phyloP scores from a whole-genome alignment of 352 stramenopile species.

The Phytopythium aichiense region DNA sequence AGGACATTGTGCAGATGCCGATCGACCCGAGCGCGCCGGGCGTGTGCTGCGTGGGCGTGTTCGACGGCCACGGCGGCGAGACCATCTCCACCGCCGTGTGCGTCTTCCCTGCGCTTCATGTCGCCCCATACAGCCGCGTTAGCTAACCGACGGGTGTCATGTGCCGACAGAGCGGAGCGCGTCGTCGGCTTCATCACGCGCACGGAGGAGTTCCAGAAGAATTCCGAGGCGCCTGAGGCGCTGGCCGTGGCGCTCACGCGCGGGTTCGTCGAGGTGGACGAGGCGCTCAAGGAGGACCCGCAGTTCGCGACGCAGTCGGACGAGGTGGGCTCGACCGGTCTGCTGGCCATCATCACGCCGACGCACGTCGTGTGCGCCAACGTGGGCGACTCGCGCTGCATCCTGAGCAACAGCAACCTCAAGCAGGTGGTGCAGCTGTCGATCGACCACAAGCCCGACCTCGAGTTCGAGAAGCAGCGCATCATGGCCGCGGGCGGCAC shows the following conservation, averaged over 20 bases:
- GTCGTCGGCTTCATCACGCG: constrained; percentile 59
- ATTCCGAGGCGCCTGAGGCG: constrained; percentile 63
- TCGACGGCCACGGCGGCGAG: constrained; percentile 78
- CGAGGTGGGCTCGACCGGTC: constrained; percentile 77
- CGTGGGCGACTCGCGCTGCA: constrained; percentile 82
- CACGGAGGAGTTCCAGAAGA: constrained; percentile 73
- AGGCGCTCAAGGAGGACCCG: constrained; percentile 67
- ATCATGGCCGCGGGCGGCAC: constrained; percentile 80
- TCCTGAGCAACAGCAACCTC: constrained; percentile 71
- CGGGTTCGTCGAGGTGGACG: constrained; percentile 70
- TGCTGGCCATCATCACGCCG: constrained; percentile 79
- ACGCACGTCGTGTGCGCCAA: constrained; percentile 82
- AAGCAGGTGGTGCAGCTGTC: constrained; percentile 77
- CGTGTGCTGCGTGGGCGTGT: constrained; percentile 70
- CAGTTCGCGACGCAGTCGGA: constrained; percentile 60
- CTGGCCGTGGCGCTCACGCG: constrained; percentile 70
- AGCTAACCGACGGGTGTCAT: not conserved
- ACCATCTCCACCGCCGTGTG: constrained; percentile 70
- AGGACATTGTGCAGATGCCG: constrained; percentile 67
- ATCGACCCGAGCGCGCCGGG: constrained; percentile 54
- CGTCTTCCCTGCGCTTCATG: constrained; percentile 3
- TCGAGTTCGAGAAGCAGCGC: constrained; percentile 84
- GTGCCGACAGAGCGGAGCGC: constrained; percentile 46
- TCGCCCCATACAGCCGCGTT: not conserved
- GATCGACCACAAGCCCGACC: constrained; percentile 83